phyloP scores from a whole-genome alignment of 2,329 filamentous ascomycete species.

The Botrytis sinoallii region DNA sequence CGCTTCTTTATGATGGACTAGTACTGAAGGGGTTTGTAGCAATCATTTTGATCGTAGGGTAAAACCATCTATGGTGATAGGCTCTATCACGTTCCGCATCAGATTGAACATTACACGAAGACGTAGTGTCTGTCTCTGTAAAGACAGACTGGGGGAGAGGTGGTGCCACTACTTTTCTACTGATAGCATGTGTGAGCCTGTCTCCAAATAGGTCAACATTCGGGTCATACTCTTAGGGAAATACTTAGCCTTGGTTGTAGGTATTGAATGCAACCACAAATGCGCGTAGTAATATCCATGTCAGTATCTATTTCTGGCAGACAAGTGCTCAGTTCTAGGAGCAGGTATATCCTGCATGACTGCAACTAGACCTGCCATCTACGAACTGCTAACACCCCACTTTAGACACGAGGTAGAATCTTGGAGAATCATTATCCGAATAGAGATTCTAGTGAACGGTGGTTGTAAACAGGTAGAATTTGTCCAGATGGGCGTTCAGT shows the following conservation, averaged over 20 bases:
- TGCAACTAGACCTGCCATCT: not conserved
- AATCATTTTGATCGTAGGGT: constrained; percentile 19
- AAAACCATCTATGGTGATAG: constrained; percentile 30
- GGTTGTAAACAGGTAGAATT: too few relatives aligned
- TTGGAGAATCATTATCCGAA: not conserved
- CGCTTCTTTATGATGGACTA: constrained; percentile 33
- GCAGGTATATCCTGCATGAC: not conserved
- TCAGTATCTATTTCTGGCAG: not conserved
- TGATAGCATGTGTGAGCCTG: too few relatives aligned
- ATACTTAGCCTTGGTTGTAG: too few relatives aligned
- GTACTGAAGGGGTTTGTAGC: constrained; percentile 35
- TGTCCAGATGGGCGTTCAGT: too few relatives aligned
- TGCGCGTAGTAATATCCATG: not conserved
- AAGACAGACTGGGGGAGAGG: constrained; percentile 32
- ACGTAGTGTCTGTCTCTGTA: constrained; percentile 34
- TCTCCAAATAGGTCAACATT: too few relatives aligned
- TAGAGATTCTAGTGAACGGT: not conserved
- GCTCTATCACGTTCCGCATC: constrained; percentile 33
- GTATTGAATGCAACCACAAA: too few relatives aligned
- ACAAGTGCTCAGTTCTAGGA: not conserved
- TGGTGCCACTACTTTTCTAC: too few relatives aligned
- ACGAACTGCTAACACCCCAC: too few relatives aligned
- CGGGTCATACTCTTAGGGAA: too few relatives aligned
- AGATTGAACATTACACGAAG: constrained; percentile 37
- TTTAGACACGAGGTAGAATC: not conserved